Evolutionary conservation across 257 asterid species (phyloP).

Genomic region (Linaria vulgaris): DNA sequence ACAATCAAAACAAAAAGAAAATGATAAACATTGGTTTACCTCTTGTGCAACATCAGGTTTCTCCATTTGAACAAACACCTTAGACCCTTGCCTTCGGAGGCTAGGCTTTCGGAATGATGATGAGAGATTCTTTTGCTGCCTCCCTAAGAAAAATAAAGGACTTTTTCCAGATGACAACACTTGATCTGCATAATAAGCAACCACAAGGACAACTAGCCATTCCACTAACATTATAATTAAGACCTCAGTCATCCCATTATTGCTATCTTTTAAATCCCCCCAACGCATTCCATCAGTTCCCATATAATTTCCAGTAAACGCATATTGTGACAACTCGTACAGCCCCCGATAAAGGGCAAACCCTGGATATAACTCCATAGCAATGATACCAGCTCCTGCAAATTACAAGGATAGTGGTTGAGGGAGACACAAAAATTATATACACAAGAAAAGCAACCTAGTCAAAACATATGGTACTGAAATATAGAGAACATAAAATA

Average conservation of each 20-base stretch:
- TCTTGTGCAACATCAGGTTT: constrained; percentile 78
- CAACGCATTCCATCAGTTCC: constrained; percentile 95
- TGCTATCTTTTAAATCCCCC: constrained; percentile 62
- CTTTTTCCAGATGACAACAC: constrained; percentile 68
- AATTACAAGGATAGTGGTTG: constrained; percentile 25
- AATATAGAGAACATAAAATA: neutral
- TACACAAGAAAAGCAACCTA: constrained; percentile 15
- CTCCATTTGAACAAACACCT: constrained; percentile 70
- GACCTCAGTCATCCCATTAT: constrained; percentile 74
- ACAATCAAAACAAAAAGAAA: neutral
- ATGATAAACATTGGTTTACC: constrained; percentile 42
- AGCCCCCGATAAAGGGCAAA: constrained; percentile 87
- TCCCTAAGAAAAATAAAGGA: constrained; percentile 55
- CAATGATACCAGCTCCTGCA: constrained; percentile 78
- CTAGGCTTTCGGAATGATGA: constrained; percentile 65
- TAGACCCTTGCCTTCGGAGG: constrained; percentile 68
- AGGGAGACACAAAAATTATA: neutral
- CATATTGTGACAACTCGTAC: constrained; percentile 73
- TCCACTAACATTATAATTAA: constrained; percentile 70
- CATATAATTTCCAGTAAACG: constrained; percentile 65
- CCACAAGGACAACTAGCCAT: constrained; percentile 73
- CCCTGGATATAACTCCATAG: constrained; percentile 92
- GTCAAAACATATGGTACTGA: neutral
- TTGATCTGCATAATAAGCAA: constrained; percentile 76
- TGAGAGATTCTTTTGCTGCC: constrained; percentile 44